Conservation (phyloP, 139 green algal species). For the Chlamydomonas sphaeroides region DNA sequence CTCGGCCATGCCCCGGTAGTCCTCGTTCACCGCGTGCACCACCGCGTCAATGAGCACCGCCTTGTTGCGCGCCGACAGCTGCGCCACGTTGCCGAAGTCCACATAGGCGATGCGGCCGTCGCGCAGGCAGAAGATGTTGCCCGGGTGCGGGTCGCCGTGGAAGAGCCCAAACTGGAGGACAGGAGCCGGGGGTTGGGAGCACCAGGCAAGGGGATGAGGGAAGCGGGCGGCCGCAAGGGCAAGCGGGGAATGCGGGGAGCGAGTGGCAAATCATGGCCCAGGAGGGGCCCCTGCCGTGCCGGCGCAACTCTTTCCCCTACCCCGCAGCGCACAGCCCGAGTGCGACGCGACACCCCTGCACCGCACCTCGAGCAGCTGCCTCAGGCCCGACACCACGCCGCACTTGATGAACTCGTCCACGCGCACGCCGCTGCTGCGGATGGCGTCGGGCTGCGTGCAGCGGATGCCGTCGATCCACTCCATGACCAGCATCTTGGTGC, state of each 20-base stretch:
- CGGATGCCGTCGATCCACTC: constrained; percentile 99
- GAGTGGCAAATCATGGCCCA: no score
- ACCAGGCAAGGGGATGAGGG: no score
- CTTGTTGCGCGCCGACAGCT: constrained; percentile 88
- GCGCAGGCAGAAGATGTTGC: constrained; percentile 96
- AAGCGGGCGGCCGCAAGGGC: no score
- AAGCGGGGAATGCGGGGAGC: no score
- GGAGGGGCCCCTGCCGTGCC: no score
- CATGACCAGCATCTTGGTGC: constrained; percentile 89
- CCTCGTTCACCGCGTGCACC: constrained; percentile 99
- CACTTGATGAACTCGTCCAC: constrained; percentile 91
- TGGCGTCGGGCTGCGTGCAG: constrained; percentile 82
- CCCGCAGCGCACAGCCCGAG: no score
- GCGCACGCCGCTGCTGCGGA: constrained; percentile 77
- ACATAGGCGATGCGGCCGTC: constrained; percentile 99
- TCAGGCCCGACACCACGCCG: constrained; percentile 92
- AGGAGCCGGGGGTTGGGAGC: background rate
- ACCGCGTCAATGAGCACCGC: constrained; percentile 94
- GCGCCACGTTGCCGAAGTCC: constrained; percentile 99
- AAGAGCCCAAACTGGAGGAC: constrained; percentile 92
- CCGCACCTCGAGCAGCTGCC: constrained; percentile 94
- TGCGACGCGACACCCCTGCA: no score
- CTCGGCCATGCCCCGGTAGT: constrained; percentile 93
- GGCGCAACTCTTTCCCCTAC: no score
- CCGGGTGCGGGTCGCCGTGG: constrained; percentile 94